Evolutionary conservation across 176 grass and related monocot species (phyloP).

Genomic region (Rhynchospora tenuis): DNA sequence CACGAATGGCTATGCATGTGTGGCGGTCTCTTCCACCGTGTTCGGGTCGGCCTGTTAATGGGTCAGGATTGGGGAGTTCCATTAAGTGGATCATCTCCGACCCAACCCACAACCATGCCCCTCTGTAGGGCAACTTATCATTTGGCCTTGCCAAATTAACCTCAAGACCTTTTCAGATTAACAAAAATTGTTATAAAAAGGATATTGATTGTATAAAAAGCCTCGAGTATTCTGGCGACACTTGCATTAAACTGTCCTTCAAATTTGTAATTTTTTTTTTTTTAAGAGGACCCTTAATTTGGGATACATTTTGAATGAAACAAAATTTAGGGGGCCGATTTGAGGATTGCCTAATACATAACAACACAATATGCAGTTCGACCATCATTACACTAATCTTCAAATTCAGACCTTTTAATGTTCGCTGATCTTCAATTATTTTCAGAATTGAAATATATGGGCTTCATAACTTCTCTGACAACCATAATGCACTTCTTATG

Average conservation of each 20-base stretch:
- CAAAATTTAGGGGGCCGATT: not conserved
- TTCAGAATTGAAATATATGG: not conserved
- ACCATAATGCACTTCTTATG: not conserved
- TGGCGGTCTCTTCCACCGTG: conserved; percentile 92
- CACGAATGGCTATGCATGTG: conserved; percentile 79
- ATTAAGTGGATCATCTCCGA: conserved; percentile 91
- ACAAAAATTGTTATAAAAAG: conserved; percentile 17
- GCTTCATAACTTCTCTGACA: not conserved
- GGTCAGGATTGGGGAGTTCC: conserved; percentile 87
- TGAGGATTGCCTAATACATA: not conserved
- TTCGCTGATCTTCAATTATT: not conserved
- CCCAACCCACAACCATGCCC: conserved; percentile 89
- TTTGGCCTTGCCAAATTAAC: conserved; percentile 77
- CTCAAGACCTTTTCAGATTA: conserved; percentile 62
- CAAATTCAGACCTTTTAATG: not conserved
- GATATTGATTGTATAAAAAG: not conserved
- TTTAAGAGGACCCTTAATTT: not conserved
- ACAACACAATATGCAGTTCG: not conserved
- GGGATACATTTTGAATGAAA: not conserved
- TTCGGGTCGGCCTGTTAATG: conserved; percentile 81
- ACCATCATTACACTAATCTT: not conserved
- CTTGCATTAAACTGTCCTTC: not conserved
- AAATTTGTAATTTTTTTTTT: not conserved
- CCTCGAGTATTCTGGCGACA: not conserved
- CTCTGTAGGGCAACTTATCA: conserved; percentile 90